phyloP scores from a whole-genome alignment of 305 asterid species.

The Fraxinus sp. region DNA sequence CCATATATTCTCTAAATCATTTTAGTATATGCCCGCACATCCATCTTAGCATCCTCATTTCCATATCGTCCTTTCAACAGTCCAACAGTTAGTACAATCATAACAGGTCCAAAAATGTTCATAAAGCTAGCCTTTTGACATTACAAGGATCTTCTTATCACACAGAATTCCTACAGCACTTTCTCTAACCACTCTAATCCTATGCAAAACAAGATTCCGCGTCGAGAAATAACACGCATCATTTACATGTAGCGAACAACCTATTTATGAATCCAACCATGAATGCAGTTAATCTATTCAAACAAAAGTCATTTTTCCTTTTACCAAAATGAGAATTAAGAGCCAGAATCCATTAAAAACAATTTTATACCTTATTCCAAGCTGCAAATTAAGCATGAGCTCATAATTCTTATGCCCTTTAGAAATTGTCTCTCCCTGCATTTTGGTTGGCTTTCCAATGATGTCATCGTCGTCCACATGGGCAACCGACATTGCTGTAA shows the following conservation, averaged over 20 bases:
- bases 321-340: not conserved
- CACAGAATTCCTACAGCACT: not conserved
- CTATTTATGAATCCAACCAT: not conserved
- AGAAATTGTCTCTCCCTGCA: constrained; percentile 61
- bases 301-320: not conserved
- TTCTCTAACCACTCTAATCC: not conserved
- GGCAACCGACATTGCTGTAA: constrained; percentile 82
- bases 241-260: not conserved
- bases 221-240: not conserved
- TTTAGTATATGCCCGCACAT: too few relatives aligned
- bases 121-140: not conserved
- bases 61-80: not conserved
- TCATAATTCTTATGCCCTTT: constrained; percentile 86
- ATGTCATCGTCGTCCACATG: constrained; percentile 80
- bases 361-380: constrained; percentile 70
- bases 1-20: not conserved
- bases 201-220: not conserved
- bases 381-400: constrained; percentile 92
- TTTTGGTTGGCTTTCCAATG: constrained; percentile 48
- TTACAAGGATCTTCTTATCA: not conserved
- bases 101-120: not conserved
- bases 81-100: not conserved
- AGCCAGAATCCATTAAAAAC: constrained; percentile 4
- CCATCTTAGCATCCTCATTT: not conserved
- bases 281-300: not conserved